phyloP scores from a whole-genome alignment of 495 filamentous ascomycete genomes.

The Hypoxylon crocopeplum region DNA sequence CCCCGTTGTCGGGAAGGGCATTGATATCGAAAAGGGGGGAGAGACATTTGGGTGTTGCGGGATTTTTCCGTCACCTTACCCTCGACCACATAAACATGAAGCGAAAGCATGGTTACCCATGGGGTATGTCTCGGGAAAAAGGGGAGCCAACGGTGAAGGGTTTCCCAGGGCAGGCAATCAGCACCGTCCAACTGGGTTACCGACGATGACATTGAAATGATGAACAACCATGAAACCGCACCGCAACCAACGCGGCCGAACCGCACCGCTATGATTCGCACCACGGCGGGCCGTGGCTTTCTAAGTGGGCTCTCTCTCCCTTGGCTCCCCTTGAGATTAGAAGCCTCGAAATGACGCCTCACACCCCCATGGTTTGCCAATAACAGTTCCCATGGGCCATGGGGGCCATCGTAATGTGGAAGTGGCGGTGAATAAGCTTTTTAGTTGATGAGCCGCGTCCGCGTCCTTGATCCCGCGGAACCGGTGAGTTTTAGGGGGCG shows the following conservation, averaged over 20 bases:
- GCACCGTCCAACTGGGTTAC: constrained; percentile 13
- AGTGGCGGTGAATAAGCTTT: constrained; percentile 40
- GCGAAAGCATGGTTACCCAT: constrained; percentile 37
- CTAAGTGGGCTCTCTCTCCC: constrained; percentile 6
- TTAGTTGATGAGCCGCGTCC: constrained; percentile 10
- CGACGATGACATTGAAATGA: not conserved
- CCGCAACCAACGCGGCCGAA: too few relatives aligned
- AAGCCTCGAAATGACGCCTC: constrained; percentile 19
- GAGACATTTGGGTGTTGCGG: constrained; percentile 18
- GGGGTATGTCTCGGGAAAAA: constrained; percentile 34
- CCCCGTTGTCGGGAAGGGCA: constrained; percentile 4
- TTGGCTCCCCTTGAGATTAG: not conserved
- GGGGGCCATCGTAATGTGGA: constrained; percentile 22
- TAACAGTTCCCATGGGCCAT: constrained; percentile 12
- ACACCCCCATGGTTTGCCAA: constrained; percentile 12
- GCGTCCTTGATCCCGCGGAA: not conserved
- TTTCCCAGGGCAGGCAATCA: constrained; percentile 21
- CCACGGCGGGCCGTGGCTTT: constrained; percentile 8
- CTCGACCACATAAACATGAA: constrained; percentile 23
- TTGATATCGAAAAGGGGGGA: constrained; percentile 9
- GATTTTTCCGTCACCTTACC: constrained; percentile 23
- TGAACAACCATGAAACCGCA: too few relatives aligned
- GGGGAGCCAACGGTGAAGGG: constrained; percentile 16
- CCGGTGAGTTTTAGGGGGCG: constrained; percentile 24
- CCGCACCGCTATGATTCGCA: too few relatives aligned